Evolutionary conservation across 305 asterid genomes (phyloP).

Genomic region (Fraxinus velutina): DNA sequence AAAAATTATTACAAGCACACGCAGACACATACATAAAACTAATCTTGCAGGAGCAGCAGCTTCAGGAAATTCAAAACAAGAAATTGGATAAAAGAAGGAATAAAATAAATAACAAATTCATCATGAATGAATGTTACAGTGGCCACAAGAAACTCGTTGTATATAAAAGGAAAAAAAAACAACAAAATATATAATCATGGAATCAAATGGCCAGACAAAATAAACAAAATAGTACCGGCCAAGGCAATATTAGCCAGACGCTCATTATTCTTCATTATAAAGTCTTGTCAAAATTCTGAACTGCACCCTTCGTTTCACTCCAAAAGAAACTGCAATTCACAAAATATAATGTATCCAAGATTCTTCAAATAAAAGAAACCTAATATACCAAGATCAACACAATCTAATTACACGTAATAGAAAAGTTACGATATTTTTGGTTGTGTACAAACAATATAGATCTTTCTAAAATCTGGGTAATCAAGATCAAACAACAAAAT

Average conservation of each 20-base stretch:
- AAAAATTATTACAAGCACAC: background rate
- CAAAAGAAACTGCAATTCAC: slow-evolving; percentile 6
- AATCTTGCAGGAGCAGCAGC: background rate
- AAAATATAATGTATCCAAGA: background rate
- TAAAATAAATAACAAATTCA: background rate
- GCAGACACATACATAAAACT: background rate
- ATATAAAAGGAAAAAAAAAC: background rate
- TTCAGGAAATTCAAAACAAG: background rate
- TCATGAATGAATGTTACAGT: background rate
- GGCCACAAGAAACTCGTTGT: background rate
- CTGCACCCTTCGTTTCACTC: background rate
- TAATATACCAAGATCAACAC: background rate
- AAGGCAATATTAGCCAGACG: slow-evolving; percentile 46
- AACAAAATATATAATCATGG: background rate
- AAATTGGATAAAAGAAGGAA: background rate
- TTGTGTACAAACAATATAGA: background rate
- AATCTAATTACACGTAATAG: background rate
- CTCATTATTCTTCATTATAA: slow-evolving; percentile 38
- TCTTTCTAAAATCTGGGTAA: background rate
- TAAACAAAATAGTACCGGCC: slow-evolving; percentile 31
- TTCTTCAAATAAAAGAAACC: background rate
- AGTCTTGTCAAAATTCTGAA: background rate
- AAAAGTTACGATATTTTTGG: background rate
- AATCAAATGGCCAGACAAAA: background rate
- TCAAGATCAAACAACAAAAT: slow-evolving; percentile 12